phyloP scores from a whole-genome alignment of 2,329 filamentous ascomycete genomes.

The Akanthomyces lecanii region DNA sequence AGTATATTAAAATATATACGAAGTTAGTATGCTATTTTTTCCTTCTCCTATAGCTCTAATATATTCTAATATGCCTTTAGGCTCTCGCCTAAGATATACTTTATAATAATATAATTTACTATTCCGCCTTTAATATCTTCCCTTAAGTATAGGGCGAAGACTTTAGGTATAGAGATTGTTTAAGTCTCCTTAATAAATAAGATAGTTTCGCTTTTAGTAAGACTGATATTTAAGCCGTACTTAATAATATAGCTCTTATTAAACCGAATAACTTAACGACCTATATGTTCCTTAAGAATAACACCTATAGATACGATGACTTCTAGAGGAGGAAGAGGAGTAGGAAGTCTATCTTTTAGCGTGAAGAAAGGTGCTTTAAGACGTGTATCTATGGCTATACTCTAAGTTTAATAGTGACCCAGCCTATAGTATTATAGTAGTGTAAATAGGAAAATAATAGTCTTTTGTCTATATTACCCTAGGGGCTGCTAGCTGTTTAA shows the following conservation, averaged over 20 bases:
- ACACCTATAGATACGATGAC: not conserved
- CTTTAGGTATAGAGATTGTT: constrained; percentile 8
- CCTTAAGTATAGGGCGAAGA: constrained; percentile 11
- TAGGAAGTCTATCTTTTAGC: not conserved
- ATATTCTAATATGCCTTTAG: constrained; percentile 5
- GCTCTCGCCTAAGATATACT: constrained; percentile 19
- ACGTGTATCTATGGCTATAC: not conserved
- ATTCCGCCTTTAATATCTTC: not conserved
- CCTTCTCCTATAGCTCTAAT: constrained; percentile 16
- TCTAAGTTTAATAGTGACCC: not conserved
- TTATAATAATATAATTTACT: constrained; percentile 23
- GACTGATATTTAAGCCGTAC: constrained; percentile 16
- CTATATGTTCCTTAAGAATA: constrained; percentile 14
- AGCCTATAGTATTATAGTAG: not conserved
- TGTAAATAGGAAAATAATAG: not conserved
- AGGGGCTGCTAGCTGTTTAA: too few relatives aligned
- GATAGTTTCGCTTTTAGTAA: constrained; percentile 17
- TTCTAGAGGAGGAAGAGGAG: constrained; percentile 7
- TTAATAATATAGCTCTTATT: constrained; percentile 16
- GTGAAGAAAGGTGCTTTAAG: constrained; percentile 9
- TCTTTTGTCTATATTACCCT: too few relatives aligned
- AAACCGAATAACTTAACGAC: constrained; percentile 14
- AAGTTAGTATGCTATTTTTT: constrained; percentile 7
- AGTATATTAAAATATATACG: not conserved
- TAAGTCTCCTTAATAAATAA: constrained; percentile 10